Percentiles rank a stretch among this genome's conserved stretches.
phyloP scores from a whole-genome alignment of 2,329 filamentous ascomycete species.

The Curvularia hawaiiensis region DNA sequence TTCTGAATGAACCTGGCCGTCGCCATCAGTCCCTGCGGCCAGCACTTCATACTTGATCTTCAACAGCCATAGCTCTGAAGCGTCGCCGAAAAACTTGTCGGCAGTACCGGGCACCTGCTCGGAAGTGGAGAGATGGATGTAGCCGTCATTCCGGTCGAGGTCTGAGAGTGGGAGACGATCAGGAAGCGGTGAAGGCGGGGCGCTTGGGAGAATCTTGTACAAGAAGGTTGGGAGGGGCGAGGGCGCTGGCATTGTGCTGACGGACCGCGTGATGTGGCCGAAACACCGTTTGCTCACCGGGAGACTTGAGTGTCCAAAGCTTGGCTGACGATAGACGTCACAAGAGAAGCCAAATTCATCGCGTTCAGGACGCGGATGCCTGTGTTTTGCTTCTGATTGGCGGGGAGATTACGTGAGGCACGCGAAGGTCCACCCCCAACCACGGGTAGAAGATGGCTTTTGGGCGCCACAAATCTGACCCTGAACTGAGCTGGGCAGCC shows the following conservation, averaged over 20 bases:
- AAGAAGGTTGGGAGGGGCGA: constrained; percentile 47
- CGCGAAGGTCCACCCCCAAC: constrained; percentile 7
- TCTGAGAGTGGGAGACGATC: constrained; percentile 62
- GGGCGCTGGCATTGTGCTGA: constrained; percentile 37
- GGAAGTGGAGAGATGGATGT: constrained; percentile 65
- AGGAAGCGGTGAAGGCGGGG: constrained; percentile 61
- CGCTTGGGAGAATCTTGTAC: constrained; percentile 65
- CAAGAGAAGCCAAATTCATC: constrained; percentile 1
- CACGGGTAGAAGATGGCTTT: constrained; percentile 9
- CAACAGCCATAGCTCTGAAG: constrained; percentile 55
- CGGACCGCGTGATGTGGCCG: constrained; percentile 3
- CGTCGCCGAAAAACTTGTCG: constrained; percentile 42
- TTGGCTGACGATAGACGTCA: constrained; percentile 6
- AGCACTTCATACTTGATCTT: constrained; percentile 58
- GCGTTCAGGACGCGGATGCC: neutral
- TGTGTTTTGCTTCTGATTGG: constrained; percentile 18
- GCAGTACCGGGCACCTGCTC: constrained; percentile 52
- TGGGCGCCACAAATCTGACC: constrained; percentile 16
- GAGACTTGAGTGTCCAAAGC: neutral
- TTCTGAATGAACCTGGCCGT: constrained; percentile 28
- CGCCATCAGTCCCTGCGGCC: constrained; percentile 40
- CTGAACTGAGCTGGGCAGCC: constrained; percentile 2
- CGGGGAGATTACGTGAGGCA: constrained; percentile 21
- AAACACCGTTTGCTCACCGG: constrained; percentile 1
- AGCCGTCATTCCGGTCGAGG: constrained; percentile 65